phyloP scores from a whole-genome alignment of 75 land plant species.

The Sequoia sempervirens region DNA sequence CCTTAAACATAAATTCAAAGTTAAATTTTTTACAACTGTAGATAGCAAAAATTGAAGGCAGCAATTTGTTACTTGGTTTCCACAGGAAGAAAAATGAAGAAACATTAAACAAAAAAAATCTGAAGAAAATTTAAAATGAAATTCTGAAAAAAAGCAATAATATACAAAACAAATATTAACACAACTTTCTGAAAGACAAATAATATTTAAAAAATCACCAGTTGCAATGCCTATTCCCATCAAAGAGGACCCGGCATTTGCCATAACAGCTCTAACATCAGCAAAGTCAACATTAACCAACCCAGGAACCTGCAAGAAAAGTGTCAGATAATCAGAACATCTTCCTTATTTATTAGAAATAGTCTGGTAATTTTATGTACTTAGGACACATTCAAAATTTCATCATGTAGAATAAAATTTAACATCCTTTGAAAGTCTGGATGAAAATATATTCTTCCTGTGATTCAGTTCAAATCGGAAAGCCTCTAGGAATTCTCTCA shows the following conservation, averaged over 20 bases:
- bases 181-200: neutral
- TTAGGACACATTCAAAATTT: neutral
- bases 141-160: neutral
- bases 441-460: neutral
- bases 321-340: neutral
- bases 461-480: neutral
- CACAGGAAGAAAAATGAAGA: neutral
- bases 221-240: slow-evolving; percentile 98
- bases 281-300: slow-evolving; percentile 98
- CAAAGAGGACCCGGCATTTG: slow-evolving; percentile 91
- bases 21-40: neutral
- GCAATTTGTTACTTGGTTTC: neutral
- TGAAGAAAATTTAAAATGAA: neutral
- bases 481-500: neutral
- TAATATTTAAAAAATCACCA: slow-evolving; percentile 38
- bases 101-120: neutral
- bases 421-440: neutral
- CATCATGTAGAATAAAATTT: neutral
- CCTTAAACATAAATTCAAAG: neutral
- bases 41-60: neutral
- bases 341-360: neutral
- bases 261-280: slow-evolving; percentile 96
- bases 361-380: neutral
- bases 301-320: slow-evolving; percentile 73
- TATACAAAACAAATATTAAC: neutral